A percentile compares a stretch with the other conserved stretches of the same genome.
Evolutionary conservation across 805 yeast genomes (phyloP).

Genomic region (Candida morakotiae): DNA sequence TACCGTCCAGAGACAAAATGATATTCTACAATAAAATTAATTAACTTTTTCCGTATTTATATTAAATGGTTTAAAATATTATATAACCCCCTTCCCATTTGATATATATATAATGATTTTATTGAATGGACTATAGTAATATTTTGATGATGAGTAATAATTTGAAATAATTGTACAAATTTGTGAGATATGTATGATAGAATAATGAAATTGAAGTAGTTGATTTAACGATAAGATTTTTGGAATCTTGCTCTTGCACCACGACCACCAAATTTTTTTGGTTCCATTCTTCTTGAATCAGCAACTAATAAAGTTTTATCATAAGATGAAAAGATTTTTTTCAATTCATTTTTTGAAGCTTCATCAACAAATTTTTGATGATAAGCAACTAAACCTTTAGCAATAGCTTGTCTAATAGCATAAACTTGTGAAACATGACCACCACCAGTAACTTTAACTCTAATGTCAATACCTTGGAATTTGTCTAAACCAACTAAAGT

Average conservation of each 20-base stretch:
- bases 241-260: conserved; percentile 99
- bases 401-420: conserved; percentile 99
- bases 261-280: conserved; percentile 99
- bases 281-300: conserved; percentile 99
- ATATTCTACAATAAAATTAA: neutral
- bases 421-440: conserved; percentile 99
- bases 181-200: neutral
- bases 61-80: conserved; percentile 8
- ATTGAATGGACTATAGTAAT: conserved; percentile 5
- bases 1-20: neutral
- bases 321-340: conserved; percentile 95
- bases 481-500: conserved; percentile 98
- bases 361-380: conserved; percentile 99
- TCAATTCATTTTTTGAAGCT: conserved; percentile 98
- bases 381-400: conserved; percentile 99
- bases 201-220: conserved; percentile 6
- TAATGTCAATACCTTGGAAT: conserved; percentile 96
- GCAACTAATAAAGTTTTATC: conserved; percentile 99
- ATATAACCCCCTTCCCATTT: conserved; percentile 5
- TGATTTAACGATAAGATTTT: conserved; percentile 99
- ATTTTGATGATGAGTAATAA: conserved; percentile 4
- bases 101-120: conserved; percentile 1
- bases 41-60: conserved; percentile 7
- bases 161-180: conserved; percentile 4
- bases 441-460: conserved; percentile 99